These are phyloP conservation scores for Metschnikowia amazonensis DNA, from an alignment of 805 yeast genomes.

Conservation along the genomic window DNA sequence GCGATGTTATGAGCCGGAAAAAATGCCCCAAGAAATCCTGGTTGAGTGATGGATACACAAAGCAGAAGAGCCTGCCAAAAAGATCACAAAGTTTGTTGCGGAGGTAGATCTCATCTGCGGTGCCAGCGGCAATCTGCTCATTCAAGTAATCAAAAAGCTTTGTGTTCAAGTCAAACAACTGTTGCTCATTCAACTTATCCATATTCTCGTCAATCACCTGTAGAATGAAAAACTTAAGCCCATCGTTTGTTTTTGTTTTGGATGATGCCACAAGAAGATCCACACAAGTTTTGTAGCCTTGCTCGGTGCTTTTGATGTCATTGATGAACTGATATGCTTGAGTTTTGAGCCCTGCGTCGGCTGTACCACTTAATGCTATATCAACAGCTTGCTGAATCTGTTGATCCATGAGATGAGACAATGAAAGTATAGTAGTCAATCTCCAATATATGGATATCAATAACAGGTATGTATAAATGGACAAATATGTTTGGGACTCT, in stretches of 20 bases:
- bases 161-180: constrained; percentile 44
- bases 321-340: constrained; percentile 51
- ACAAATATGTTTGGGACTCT: no score
- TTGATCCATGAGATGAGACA: no score
- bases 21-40: constrained; percentile 34
- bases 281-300: constrained; percentile 56
- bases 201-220: constrained; percentile 66
- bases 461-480: no score
- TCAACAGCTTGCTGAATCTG: constrained; percentile 88
- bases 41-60: constrained; percentile 30
- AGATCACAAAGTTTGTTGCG: constrained; percentile 36
- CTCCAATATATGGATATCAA: no score
- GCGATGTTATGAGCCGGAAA: constrained; percentile 19
- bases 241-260: constrained; percentile 38
- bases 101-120: constrained; percentile 28
- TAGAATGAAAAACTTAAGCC: constrained; percentile 60
- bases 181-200: constrained; percentile 41
- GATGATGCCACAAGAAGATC: constrained; percentile 30
- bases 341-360: constrained; percentile 47
- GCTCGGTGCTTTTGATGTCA: constrained; percentile 49
- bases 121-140: constrained; percentile 17
- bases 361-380: constrained; percentile 69
- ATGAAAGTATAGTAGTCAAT: no score
- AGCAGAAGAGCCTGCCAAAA: constrained; percentile 34
- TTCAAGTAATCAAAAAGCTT: constrained; percentile 46